phyloP scores from a whole-genome alignment of 75 land plant species.

The Pinus taeda region DNA sequence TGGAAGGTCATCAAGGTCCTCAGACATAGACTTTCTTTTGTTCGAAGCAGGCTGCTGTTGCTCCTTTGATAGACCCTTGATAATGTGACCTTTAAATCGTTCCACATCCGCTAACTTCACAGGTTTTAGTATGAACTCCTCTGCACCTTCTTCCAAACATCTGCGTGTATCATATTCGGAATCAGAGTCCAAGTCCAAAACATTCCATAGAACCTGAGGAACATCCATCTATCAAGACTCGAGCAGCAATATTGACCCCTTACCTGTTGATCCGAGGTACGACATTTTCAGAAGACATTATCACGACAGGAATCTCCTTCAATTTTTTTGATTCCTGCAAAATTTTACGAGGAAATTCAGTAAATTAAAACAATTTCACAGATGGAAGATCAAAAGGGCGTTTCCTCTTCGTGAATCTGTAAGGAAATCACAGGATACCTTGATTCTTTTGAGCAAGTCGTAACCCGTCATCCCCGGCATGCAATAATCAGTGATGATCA shows the following conservation, averaged over 20 bases:
- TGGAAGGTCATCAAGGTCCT: neutral
- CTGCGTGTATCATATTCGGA: conserved; percentile 17
- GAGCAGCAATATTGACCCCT: neutral
- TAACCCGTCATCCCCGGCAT: conserved; percentile 66
- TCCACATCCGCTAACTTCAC: conserved; percentile 58
- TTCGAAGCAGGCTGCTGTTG: conserved; percentile 2
- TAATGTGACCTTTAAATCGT: conserved; percentile 43
- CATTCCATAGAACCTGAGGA: neutral
- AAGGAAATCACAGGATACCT: conserved; percentile 22
- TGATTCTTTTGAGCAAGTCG: conserved; percentile 50
- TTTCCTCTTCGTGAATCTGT: no score
- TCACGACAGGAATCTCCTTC: conserved; percentile 73
- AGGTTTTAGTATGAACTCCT: conserved; percentile 75
- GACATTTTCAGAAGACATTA: conserved; percentile 81
- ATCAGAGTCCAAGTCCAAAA: conserved; percentile 4
- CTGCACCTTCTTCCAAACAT: conserved; percentile 77
- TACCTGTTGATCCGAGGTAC: conserved; percentile 62
- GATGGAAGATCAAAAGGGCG: no score
- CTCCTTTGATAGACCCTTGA: conserved; percentile 26
- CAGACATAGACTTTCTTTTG: conserved; percentile 9
- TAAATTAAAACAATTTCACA: no score
- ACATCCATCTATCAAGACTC: neutral
- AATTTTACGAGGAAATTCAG: neutral
- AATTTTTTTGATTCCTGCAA: conserved; percentile 49
- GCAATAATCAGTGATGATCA: conserved; percentile 53